Percentiles rank a stretch among this genome's conserved stretches.
phyloP scores from a whole-genome alignment of 129 eudicot species.

The Solidago caesia region DNA sequence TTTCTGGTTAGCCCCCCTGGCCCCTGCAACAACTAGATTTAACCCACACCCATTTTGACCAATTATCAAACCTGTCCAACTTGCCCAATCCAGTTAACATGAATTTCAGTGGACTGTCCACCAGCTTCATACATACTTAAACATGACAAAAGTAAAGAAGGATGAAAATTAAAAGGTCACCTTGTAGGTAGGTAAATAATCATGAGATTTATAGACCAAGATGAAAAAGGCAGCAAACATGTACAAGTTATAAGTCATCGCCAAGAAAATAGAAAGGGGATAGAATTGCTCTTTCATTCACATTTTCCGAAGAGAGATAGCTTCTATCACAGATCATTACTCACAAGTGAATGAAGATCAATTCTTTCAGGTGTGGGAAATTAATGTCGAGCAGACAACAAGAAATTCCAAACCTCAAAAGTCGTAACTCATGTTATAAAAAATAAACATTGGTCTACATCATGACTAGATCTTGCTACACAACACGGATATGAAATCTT shows the following conservation, averaged over 20 bases:
- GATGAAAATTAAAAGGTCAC: not conserved
- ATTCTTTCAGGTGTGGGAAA: too few relatives aligned
- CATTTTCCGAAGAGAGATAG: too few relatives aligned
- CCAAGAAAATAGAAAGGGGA: not conserved
- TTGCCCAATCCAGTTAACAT: constrained; percentile 6
- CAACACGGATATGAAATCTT: too few relatives aligned
- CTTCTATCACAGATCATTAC: too few relatives aligned
- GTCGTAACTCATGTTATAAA: too few relatives aligned
- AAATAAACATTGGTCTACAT: too few relatives aligned
- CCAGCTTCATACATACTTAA: not conserved
- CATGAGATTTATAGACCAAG: not conserved
- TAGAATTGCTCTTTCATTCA: too few relatives aligned
- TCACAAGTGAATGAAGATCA: too few relatives aligned
- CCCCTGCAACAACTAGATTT: not conserved
- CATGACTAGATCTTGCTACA: too few relatives aligned
- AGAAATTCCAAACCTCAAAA: too few relatives aligned
- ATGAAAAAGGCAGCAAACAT: not conserved
- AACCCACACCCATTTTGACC: not conserved
- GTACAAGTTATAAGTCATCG: not conserved
- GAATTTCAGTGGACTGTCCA: not conserved
- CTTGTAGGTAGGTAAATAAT: not conserved
- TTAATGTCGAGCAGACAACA: too few relatives aligned
- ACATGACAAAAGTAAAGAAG: not conserved
- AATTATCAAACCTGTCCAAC: not conserved
- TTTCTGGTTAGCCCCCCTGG: not conserved